phyloP scores from a whole-genome alignment of 495 filamentous ascomycete genomes.

The Penicillium odoratum region DNA sequence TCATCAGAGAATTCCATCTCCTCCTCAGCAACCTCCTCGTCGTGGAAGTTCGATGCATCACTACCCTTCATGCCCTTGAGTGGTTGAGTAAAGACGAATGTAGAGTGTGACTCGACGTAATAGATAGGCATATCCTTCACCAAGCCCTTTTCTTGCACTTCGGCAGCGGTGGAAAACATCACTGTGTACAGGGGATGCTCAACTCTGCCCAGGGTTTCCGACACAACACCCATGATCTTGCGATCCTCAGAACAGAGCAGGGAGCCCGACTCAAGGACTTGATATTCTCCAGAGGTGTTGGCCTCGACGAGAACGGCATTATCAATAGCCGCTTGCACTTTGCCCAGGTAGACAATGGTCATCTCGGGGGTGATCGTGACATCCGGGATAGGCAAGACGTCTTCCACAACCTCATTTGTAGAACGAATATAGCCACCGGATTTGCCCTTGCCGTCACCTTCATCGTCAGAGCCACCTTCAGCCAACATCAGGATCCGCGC shows the following conservation, averaged over 20 bases:
- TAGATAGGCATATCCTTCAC: slow-evolving; percentile 64
- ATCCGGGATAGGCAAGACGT: slow-evolving; percentile 69
- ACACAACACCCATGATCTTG: slow-evolving; percentile 71
- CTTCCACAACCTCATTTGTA: slow-evolving; percentile 70
- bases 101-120: slow-evolving; percentile 73
- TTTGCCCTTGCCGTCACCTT: slow-evolving; percentile 52
- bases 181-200: slow-evolving; percentile 80
- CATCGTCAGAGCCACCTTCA: slow-evolving; percentile 70
- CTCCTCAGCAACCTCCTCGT: slow-evolving; percentile 83
- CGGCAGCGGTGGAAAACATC: slow-evolving; percentile 62
- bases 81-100: slow-evolving; percentile 79
- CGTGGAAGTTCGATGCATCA: slow-evolving; percentile 90
- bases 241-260: slow-evolving; percentile 79
- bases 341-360: slow-evolving; percentile 71
- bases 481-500: slow-evolving; percentile 77
- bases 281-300: slow-evolving; percentile 72
- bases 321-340: slow-evolving; percentile 70
- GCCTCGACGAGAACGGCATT: slow-evolving; percentile 77
- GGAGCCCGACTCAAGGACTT: slow-evolving; percentile 79
- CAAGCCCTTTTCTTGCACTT: slow-evolving; percentile 66
- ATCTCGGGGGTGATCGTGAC: slow-evolving; percentile 71
- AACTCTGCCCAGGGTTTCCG: slow-evolving; percentile 80
- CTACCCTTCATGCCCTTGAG: slow-evolving; percentile 76
- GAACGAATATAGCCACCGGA: slow-evolving; percentile 56
- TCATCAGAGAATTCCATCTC: slow-evolving; percentile 96